Conservation (phyloP, 495 filamentous ascomycete genomes). For the Xylaria telfairii region DNA sequence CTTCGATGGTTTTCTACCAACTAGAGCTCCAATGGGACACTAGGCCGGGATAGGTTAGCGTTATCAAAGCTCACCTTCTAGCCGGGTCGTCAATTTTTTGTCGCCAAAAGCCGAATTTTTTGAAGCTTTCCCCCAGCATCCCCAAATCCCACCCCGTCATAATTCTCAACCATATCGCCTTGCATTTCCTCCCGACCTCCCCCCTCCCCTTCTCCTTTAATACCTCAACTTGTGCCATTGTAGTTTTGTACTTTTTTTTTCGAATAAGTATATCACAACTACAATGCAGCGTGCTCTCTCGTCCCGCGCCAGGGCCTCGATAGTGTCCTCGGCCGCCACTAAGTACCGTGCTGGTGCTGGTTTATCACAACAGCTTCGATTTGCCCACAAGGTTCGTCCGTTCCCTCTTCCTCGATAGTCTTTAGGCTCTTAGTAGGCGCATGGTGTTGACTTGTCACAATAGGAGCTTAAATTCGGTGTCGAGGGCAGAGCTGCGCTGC, state of each 20-base stretch:
- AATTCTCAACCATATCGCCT: conserved; percentile 26
- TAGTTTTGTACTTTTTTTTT: conserved; percentile 24
- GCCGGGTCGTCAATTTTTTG: conserved; percentile 32
- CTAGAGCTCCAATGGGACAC: conserved; percentile 25
- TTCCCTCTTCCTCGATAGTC: neutral
- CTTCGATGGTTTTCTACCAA: conserved; percentile 42
- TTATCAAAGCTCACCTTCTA: conserved; percentile 30
- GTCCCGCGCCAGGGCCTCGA: conserved; percentile 68
- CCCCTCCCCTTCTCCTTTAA: conserved; percentile 13
- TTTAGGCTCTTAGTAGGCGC: neutral
- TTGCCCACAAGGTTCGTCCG: conserved; percentile 86
- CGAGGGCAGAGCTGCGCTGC: conserved; percentile 85
- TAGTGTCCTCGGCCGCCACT: conserved; percentile 66
- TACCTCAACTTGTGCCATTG: conserved; percentile 27
- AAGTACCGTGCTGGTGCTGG: conserved; percentile 61
- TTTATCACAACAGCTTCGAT: conserved; percentile 80
- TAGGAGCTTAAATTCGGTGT: conserved; percentile 99
- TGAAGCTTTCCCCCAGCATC: conserved; percentile 41
- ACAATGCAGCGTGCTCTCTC: conserved; percentile 79
- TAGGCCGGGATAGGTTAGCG: conserved; percentile 32
- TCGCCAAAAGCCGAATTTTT: conserved; percentile 38
- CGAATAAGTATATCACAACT: conserved; percentile 31
- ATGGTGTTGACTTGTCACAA: conserved; percentile 24
- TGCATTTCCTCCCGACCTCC: conserved; percentile 17
- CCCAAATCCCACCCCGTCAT: conserved; percentile 21